Conservation (phyloP, 2,329 filamentous ascomycete species). For the Fusarium veterinarium region DNA sequence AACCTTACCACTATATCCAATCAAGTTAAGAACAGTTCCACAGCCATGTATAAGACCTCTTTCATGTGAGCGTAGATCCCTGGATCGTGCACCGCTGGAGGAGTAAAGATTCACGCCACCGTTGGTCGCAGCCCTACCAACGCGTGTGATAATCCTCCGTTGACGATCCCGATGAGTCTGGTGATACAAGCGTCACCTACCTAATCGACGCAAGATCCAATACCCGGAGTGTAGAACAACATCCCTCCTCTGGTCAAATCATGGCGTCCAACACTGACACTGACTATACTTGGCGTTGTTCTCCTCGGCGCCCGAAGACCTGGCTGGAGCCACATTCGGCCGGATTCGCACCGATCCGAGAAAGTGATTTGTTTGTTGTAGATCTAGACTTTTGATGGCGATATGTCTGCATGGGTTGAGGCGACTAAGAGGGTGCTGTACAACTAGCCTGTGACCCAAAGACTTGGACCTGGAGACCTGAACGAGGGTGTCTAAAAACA, state of each 20-base stretch:
- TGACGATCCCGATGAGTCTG: conserved; percentile 9
- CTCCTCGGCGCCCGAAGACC: background rate
- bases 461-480: background rate
- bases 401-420: background rate
- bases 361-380: background rate
- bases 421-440: background rate
- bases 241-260: background rate
- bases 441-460: background rate
- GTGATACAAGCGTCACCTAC: background rate
- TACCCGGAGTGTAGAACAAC: background rate
- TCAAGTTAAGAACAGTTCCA: background rate
- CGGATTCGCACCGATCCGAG: background rate
- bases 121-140: conserved; percentile 2
- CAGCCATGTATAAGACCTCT: background rate
- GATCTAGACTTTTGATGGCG: background rate
- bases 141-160: background rate
- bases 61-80: background rate
- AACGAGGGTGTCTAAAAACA: background rate
- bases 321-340: background rate
- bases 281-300: conserved; percentile 3
- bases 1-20: background rate
- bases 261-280: background rate
- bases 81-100: background rate
- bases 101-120: conserved; percentile 9
- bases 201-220: background rate